Base-by-base conservation (phyloP, 176 grass and related monocot genomes). In the Aegilops sharonensis region DNA sequence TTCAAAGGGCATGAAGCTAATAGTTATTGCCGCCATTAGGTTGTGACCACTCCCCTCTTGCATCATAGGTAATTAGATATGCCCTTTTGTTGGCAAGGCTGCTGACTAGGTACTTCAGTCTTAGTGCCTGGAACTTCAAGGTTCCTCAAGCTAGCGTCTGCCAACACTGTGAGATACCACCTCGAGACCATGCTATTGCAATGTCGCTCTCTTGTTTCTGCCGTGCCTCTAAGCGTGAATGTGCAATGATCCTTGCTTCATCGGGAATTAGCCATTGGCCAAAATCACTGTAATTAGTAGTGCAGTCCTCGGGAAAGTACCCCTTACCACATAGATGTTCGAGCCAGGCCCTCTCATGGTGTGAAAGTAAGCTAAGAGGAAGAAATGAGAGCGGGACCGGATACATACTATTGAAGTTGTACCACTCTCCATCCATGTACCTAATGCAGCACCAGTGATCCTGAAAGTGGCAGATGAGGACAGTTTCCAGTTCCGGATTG, bases 391-490 rank as follows among this genome's bases (percentile, higher is more conserved):
- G 34, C 86, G 57, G 32, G 13, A 12, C 83, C 17, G 83, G 89
- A 84, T 90, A 85, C 47, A 48, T 1, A 48, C 45, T 48, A 48
- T 48, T 48, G 4, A 48, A 48, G 45, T 48, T 48, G 45, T 48
- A 14, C 45, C 89, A 88, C 43, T 91, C 92, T 4, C 72, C 81
- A 63, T 91, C 90, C 42, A 91, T 74, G 23, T 88, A 86, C 50
- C 88, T 71, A 61, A 88, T 88, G 79, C 83, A 93, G 67, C 91
- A 86, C 85, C 78, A 90, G 75, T 93, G 91, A 66, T 88, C 67
- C 31, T 76, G 72, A 72, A 78, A 72, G 82, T 93, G 83, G 57
- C 85, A 90, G 70, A 90, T 88, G 65, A 93, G 88, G 48, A 88
- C 81, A 56, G 77, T 85, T 83, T 88, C 88, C 52, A 75, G 69